Evolutionary conservation across 1,284 basidiomycete genomes (phyloP), one percentile per base, ranked within the genome.

Genomic region (Garcileccinum viscosum): DNA sequence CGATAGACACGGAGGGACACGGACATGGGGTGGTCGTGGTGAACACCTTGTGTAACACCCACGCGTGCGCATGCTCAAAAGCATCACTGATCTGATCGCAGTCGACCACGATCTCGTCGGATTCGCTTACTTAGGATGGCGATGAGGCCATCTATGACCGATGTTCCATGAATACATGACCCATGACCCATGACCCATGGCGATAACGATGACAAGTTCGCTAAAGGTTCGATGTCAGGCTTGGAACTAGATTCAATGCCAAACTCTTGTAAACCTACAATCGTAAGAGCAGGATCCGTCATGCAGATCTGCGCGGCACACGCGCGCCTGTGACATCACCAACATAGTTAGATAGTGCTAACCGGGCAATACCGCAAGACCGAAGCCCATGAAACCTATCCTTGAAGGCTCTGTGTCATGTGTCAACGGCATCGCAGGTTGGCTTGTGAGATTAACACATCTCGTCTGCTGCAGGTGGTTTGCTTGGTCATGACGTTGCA

Each of bases 301-400:
- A 27, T 56, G 22, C 30, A n/a, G 32, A 59, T 59, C 32, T 30
- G n/a, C n/a, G n/a, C n/a, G n/a, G n/a, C n/a, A n/a, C n/a, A 19
- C 50, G 17, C 47, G 30, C 19, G 53, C 50, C 30, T 56, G 65
- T 68, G 67, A 69, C 33, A 59, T 63, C 24, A 60, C 62, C 67
- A 64, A 64, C 7, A 56, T 5, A 24, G 32, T 17, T 12, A 27
- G 17, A 50, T n/a, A 12, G 14, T 15, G 24, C 24, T 4, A 50
- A 7, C 47, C n/a, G 47, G 24, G 47, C 14, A 24, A 50, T 4
- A 22, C 47, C 47, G 24, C 47, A 24, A 50, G 47, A 50, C 47
- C 47, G 24, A 50, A 50, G 47, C n/a, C n/a, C 3, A 50, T 24
- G 47, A 50, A 24, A 50, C 47, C n/a, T n/a, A 35, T 9, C 33